Evolutionary conservation across 305 asterid genomes (phyloP), one percentile per base, ranked within the genome.

Genomic region (Solanum hybrid): DNA sequence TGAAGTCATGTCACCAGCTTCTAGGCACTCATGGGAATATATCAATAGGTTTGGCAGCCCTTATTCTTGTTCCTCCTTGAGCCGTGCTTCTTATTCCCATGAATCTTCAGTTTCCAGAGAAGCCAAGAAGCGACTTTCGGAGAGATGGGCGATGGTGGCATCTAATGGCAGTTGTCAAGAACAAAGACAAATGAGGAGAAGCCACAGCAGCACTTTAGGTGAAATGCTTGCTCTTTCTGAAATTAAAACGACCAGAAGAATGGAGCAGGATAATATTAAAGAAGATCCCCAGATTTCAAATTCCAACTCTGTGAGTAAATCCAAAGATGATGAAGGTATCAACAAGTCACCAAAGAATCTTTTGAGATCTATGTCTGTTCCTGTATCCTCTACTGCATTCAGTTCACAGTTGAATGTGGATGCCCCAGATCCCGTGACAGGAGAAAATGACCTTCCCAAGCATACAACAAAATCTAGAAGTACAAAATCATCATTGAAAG

Each of bases 71-170:
- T 95, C 97, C 87, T 94, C 99, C 39, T 93, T 94, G 90, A 95
- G 98, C 93, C 97, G 96, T 92, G 98, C 96, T 57, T 95, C 95
- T 83, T 90, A 90, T 90, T 93, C 94, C 89, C 94, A 98, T 4
- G 99, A 98, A 87, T 96, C 98, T 37, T 96, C 98, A 20, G 99
- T 97, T 73, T 94, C 96, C 91, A 94, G 96, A 91, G 99, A 98
- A 92, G 99, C 99, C 27, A 98, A 97, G 94, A 98, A 97, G 90
- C 98, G 99, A 39, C 96, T 98, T 45, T 98, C 99, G 82, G 99
- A 98, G 92, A 94, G 99, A 91, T 97, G 98, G 98, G 98, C 99
- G 80, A 93, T 95, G 96, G 94, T 96, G 96, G 94, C 97, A 80
- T 94, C 98, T 89, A 94, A 91, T 82, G 98, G 96, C 89, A 92